Conservation (phyloP, 2,329 filamentous ascomycete species). For the Eurotiales sp. region DNA sequence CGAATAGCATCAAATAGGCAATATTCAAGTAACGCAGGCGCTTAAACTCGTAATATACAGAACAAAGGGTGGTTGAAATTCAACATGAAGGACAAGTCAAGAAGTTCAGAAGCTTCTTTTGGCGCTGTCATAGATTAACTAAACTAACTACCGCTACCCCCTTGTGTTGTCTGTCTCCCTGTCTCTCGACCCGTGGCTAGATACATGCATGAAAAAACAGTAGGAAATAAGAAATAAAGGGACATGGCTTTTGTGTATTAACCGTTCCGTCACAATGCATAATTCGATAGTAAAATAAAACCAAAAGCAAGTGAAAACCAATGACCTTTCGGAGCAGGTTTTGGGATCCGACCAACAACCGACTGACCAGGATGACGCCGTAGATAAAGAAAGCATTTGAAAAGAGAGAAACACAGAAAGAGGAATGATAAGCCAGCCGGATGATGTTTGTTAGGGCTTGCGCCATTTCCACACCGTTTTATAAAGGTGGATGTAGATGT, state of each 20-base stretch:
- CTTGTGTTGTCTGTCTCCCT: no score
- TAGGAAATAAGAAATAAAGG: neutral
- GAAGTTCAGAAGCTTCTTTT: conserved; percentile 17
- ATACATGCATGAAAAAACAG: conserved; percentile 1
- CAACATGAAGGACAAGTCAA: neutral
- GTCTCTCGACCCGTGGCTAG: no score
- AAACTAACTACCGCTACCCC: no score
- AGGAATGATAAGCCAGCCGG: neutral
- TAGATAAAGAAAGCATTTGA: neutral
- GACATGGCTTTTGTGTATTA: conserved; percentile 1
- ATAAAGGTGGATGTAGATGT: neutral
- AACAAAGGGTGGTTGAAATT: no score
- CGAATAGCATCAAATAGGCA: neutral
- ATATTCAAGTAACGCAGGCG: neutral
- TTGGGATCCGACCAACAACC: neutral
- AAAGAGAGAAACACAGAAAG: neutral
- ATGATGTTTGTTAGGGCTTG: conserved; percentile 6
- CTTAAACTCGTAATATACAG: no score
- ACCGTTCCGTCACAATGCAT: neutral
- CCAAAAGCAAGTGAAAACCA: no score
- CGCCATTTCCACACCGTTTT: neutral
- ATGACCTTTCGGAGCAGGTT: neutral
- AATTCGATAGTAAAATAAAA: no score
- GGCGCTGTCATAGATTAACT: neutral
- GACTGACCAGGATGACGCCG: neutral